Base-by-base conservation (phyloP, 805 yeast species). In the Saccharomycopsis sp. region DNA sequence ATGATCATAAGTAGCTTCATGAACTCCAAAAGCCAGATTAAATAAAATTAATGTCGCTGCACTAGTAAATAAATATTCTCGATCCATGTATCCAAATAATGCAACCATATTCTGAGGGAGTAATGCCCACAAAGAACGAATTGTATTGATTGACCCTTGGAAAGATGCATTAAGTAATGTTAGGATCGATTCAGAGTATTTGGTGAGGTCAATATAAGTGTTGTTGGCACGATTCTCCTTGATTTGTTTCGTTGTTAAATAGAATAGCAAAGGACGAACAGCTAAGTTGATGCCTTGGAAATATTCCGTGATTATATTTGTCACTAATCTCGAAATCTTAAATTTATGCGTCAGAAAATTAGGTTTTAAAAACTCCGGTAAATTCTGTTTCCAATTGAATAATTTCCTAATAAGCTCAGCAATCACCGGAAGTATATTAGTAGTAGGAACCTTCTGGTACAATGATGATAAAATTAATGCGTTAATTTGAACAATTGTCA, bases 51-150 rank as follows among this genome's bases (percentile, higher is more conserved):
- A 62, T 0, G 93, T 83, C 4, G 85, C 82, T 3, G 89, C 78
- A 0, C 89, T 76, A 0, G 88, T 83, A 59, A 82, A 84, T 20
- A 84, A 64, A 56, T 84, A 84, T 56, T 84, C 94, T 54, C 94
- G 68, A 57, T 84, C 94, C 90, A 84, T 83, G 68, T 85, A 84
- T 2, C 94, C 93, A 63, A 84, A 84, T 36, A 83, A 61, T 0
- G 94, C 90, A n/a, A 84, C 80, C 87, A 81, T 81, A 52, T 81
- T 82, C 45, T 80, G 84, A 0, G 84, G 85, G 57, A 80, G 67
- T 38, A 84, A 64, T 0, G 82, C 79, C 90, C 90, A 83, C 2
- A 84, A 64, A 0, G 83, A 76, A 51, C 85, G 67, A 32, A 84
- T 75, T 0, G 88, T 79, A 56, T 83, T 82, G 38, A 84, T 81